A percentile compares a stretch with the other conserved stretches of the same genome.
Conservation (phyloP, 257 asterid species). For the Mentha longifolia region DNA sequence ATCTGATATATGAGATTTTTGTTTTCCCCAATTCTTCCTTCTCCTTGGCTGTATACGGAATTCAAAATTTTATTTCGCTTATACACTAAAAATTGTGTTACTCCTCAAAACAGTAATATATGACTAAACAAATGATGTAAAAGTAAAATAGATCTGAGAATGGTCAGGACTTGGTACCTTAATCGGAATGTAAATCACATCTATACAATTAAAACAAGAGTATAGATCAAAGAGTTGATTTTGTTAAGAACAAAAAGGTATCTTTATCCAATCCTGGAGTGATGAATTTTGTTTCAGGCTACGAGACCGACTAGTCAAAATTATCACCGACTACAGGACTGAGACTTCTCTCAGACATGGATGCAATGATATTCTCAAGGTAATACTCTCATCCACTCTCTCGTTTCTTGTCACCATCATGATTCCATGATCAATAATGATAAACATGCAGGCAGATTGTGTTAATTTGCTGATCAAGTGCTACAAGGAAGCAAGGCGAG, state of each 20-base stretch:
- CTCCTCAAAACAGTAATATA: not conserved
- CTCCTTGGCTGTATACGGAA: constrained; percentile 5
- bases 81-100: too few species aligned
- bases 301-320: constrained; percentile 94
- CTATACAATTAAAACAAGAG: not conserved
- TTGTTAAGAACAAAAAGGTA: not conserved
- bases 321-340: constrained; percentile 92
- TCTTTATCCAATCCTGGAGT: constrained; percentile 6
- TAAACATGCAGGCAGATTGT: constrained; percentile 76
- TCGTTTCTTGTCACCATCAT: not conserved
- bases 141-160: too few species aligned
- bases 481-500: constrained; percentile 92
- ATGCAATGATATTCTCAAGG: constrained; percentile 95
- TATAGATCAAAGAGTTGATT: not conserved
- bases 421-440: not conserved
- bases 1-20: not conserved
- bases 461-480: constrained; percentile 83
- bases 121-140: not conserved
- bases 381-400: constrained; percentile 31
- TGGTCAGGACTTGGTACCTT: not conserved
- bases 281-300: constrained; percentile 59
- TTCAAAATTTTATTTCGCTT: constrained; percentile 2
- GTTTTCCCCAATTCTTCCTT: not conserved
- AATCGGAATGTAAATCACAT: not conserved
- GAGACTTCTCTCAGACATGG: constrained; percentile 97